Conservation (phyloP, 306 rosid species). For the Cyamopsis tetragonoloba region DNA sequence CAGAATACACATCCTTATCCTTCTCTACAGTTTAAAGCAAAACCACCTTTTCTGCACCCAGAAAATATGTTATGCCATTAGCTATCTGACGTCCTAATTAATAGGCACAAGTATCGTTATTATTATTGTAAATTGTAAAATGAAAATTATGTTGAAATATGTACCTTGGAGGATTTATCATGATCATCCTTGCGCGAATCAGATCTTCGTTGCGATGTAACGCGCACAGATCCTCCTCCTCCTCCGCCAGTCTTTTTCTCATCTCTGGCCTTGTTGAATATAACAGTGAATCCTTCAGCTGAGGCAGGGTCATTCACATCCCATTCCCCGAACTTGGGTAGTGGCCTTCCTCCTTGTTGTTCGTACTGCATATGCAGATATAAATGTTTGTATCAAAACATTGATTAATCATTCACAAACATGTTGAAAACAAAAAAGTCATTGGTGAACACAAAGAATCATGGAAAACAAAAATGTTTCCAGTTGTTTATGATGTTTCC, state of each 20-base stretch:
- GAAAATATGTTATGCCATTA: not conserved
- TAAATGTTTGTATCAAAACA: not conserved
- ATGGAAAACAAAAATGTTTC: too few relatives aligned
- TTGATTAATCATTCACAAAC: not conserved
- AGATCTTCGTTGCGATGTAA: conserved; percentile 26
- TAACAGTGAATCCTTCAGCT: conserved; percentile 75
- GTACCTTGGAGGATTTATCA: conserved; percentile 46
- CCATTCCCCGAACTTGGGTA: conserved; percentile 93
- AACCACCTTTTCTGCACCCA: conserved; percentile 65
- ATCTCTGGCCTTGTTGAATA: conserved; percentile 79
- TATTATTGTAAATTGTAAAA: too few relatives aligned
- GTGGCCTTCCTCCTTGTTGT: conserved; percentile 38
- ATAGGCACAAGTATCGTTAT: too few relatives aligned
- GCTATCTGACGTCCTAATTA: not conserved
- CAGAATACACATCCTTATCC: not conserved
- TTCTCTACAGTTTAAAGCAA: conserved; percentile 41
- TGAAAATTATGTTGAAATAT: not conserved
- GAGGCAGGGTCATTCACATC: conserved; percentile 86
- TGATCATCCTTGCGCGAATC: conserved; percentile 31
- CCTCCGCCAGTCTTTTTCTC: conserved; percentile 68
- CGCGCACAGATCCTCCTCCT: conserved; percentile 24
- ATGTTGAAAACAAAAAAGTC: not conserved
- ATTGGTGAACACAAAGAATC: not conserved
- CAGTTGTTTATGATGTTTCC: too few relatives aligned
- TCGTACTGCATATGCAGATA: conserved; percentile 40